Base-by-base conservation (phyloP, 768 basidiomycete species). In the Russula griseocarnosa region DNA sequence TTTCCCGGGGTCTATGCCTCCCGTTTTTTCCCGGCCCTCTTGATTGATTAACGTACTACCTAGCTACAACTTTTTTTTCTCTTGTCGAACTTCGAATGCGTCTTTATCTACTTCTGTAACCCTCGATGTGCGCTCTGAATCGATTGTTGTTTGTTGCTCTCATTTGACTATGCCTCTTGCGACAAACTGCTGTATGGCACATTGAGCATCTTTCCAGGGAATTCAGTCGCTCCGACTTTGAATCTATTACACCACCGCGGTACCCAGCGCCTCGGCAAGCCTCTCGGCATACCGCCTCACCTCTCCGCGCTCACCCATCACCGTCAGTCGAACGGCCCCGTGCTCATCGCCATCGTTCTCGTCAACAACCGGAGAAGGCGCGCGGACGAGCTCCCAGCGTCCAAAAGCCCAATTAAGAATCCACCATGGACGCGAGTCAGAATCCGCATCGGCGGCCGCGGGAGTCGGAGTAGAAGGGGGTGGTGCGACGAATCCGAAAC, bases 391-490 rank as follows among this genome's bases (percentile, higher is more conserved):
- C 30, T 94, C 91, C 71, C 83, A 86, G 46, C 94, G 83, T 16
- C 92, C 92, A 76, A 97, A 98, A 8, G 94, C 94, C 92, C 93
- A 98, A 72, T 98, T 98, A 63, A 96, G 69, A 63, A 94, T 88
- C 71, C 80, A 73, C 66, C 75, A 69, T 9, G 18, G 55, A 22
- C 3, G 50, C 32, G 30, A n/a, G 2, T 42, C 24, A 24, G 40
- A 11, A 0, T n/a, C 20, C 5, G 76, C 74, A 22, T 73, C 73
- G 28, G 72, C 73, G 3, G 70, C 67, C 18, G 9, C 18, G 13
- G 50, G 24, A 22, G 51, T 22, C 11, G 36, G 2, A 8, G 32
- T 22, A 13, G 51, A 18, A 32, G 42, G 8, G n/a, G 28, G 3
- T 36, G 11, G n/a, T n/a, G n/a, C n/a, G n/a, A n/a, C 34, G 5